Evolutionary conservation across 1,284 basidiomycete genomes (phyloP), one percentile per base, ranked within the genome.

Genomic region (Trametes hirsuta): DNA sequence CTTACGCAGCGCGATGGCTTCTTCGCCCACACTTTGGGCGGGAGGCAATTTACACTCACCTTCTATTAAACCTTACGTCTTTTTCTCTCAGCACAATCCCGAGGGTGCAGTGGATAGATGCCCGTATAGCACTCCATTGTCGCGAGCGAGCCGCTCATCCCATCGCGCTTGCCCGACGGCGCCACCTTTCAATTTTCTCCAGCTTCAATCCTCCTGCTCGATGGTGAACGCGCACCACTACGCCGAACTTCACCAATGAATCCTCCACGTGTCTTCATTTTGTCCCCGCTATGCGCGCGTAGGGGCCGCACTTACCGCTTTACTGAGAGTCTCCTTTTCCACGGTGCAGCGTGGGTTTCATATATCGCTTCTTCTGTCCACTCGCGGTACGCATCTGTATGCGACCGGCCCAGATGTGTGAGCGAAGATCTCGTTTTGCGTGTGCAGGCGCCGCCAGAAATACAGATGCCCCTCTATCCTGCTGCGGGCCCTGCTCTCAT

Each of bases 291-390:
- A 61, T 55, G 48, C 59, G 49, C 55, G 45, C 55, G 49, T 47
- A 59, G 58, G 69, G 68, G 36, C 47, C 66, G 3, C 55, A 63
- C 65, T 48, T 71, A 58, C 70, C 66, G 61, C 61, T 61, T 68
- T 54, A 10, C 35, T 18, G 47, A 22, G 30, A 8, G 30, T 34
- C 46, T 39, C 30, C 39, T 30, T 67, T 59, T 63, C 64, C 62
- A 67, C 69, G 65, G 55, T 68, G 64, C 69, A 68, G 60, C 71
- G 69, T 71, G 71, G 30, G 49, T 67, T 73, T 72, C 68, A 73
- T 72, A 59, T 46, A 49, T 51, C 57, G 41, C 47, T 55, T 61
- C 56, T 48, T 53, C 42, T 55, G 57, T 55, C 59, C 37, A 45
- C 53, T 59, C 59, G 42, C 47, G 36, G 15, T 46, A 50, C 54